Evolutionary conservation across 139 green algal species (phyloP), one percentile per base, ranked within the genome.

Genomic region (Penium margaritaceum): DNA sequence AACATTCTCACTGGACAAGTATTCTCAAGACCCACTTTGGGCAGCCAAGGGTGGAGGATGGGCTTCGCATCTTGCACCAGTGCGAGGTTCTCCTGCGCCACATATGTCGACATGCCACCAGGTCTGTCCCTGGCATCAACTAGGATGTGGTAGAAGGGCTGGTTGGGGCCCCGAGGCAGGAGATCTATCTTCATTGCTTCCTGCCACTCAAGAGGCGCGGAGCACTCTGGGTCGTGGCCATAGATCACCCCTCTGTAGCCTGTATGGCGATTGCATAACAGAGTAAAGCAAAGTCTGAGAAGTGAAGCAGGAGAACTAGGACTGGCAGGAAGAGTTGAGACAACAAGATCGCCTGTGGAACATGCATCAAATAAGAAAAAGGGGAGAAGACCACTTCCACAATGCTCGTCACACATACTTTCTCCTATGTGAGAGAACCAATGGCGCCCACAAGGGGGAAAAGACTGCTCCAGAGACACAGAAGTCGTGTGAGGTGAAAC

Each of bases 181-280:
- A 36, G 21, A 37, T 79, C 72, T 29, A 79, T 70, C 34, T 74
- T 79, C 72, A 79, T 79, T 24, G 64, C 64, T 27, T 79, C 64
- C 37, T 79, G 72, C 72, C 72, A 79, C 19, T 63, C 69, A 17
- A 19, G 29, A 36, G 72, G 72, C 21, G 72, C 72, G 30, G 72
- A 79, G 44, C 72, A 79, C 38, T 79, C 47, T 24, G 46, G 62
- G 35, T 79, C 72, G 47, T 79, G 72, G 17, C 72, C 72, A 65
- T 79, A 79, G 0, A 79, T 65, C 4, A 79, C 72, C n/a, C 72
- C 72, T 24, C 72, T 30, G 46, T 79, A 79, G 9, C 72, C 72
- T 79, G 65, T 67, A n/a, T n/a, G n/a, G n/a, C n/a, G 9, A 65
- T 12, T 24, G 33, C n/a, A n/a, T n/a, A n/a, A 29, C 19, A 0